Evolutionary conservation across 805 yeast species (phyloP).

Genomic region (Saccharomycopsis olivae): DNA sequence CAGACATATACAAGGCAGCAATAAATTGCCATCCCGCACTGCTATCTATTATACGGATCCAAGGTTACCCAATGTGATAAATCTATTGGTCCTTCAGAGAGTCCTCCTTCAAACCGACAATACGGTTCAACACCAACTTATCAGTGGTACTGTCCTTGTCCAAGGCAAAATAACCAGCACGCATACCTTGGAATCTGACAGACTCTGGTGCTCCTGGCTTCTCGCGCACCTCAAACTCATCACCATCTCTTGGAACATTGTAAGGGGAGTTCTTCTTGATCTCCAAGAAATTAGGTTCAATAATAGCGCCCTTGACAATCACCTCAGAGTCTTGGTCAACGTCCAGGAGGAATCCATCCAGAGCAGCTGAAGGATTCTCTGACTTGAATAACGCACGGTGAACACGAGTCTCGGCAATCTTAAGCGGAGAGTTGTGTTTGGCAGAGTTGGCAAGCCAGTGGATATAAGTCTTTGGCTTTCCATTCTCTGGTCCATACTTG

Average conservation of each 20-base stretch:
- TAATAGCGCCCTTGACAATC: slow-evolving; percentile 49
- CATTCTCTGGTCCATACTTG: slow-evolving; percentile 44
- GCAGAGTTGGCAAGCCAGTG: slow-evolving; percentile 87
- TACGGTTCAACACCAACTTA: slow-evolving; percentile 69
- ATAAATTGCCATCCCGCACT: no score
- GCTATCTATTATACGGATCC: no score
- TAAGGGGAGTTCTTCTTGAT: slow-evolving; percentile 66
- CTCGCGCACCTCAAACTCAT: slow-evolving; percentile 65
- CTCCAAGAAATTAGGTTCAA: slow-evolving; percentile 70
- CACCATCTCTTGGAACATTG: slow-evolving; percentile 47
- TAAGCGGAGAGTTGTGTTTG: slow-evolving; percentile 51
- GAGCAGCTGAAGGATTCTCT: slow-evolving; percentile 83
- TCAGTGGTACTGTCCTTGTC: slow-evolving; percentile 65
- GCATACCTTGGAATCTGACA: slow-evolving; percentile 94
- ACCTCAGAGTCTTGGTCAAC: slow-evolving; percentile 73
- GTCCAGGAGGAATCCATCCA: slow-evolving; percentile 81
- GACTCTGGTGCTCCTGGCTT: slow-evolving; percentile 53
- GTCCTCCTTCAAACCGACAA: slow-evolving; percentile 88
- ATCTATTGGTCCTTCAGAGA: slow-evolving; percentile 33
- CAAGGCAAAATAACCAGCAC: slow-evolving; percentile 91
- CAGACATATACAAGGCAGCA: no score
- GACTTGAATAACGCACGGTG: slow-evolving; percentile 82
- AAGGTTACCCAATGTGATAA: no score
- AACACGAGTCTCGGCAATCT: slow-evolving; percentile 67
- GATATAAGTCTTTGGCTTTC: slow-evolving; percentile 89